Evolutionary conservation across 2,329 filamentous ascomycete genomes (phyloP).

Genomic region (Bretziella fagacearum): DNA sequence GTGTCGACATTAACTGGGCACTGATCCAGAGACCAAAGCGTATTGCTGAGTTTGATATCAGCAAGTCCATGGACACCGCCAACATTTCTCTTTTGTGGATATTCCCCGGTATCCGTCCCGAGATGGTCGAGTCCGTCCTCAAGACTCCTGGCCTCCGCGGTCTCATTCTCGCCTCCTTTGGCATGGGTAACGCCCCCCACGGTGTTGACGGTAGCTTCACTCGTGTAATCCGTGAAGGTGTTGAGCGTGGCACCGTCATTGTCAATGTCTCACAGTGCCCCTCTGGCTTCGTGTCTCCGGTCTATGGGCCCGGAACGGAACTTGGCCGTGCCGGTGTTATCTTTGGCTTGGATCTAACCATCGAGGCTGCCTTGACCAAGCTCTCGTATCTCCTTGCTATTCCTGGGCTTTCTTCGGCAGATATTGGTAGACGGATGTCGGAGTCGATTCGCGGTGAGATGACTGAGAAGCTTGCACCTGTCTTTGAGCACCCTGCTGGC

Average conservation of each 20-base stretch:
- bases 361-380: constrained; percentile 81
- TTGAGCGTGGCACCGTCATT: constrained; percentile 65
- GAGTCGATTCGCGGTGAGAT: constrained; percentile 67
- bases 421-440: constrained; percentile 56
- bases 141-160: constrained; percentile 60
- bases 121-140: constrained; percentile 78
- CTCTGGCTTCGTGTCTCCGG: constrained; percentile 55
- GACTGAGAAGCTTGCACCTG: constrained; percentile 54
- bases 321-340: constrained; percentile 73
- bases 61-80: constrained; percentile 63
- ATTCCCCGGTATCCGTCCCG: constrained; percentile 84
- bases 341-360: constrained; percentile 76
- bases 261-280: constrained; percentile 87
- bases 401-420: constrained; percentile 43
- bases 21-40: constrained; percentile 56
- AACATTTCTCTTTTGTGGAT: constrained; percentile 80
- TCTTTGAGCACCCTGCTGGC: constrained; percentile 58
- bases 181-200: constrained; percentile 78
- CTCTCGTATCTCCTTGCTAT: constrained; percentile 67
- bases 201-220: constrained; percentile 66
- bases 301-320: constrained; percentile 63
- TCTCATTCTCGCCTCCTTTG: constrained; percentile 79
- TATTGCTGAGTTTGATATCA: constrained; percentile 58
- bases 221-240: constrained; percentile 58
- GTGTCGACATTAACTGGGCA: constrained; percentile 67